phyloP scores from a whole-genome alignment of 805 yeast species.

The Kregervanrija delftensis region DNA sequence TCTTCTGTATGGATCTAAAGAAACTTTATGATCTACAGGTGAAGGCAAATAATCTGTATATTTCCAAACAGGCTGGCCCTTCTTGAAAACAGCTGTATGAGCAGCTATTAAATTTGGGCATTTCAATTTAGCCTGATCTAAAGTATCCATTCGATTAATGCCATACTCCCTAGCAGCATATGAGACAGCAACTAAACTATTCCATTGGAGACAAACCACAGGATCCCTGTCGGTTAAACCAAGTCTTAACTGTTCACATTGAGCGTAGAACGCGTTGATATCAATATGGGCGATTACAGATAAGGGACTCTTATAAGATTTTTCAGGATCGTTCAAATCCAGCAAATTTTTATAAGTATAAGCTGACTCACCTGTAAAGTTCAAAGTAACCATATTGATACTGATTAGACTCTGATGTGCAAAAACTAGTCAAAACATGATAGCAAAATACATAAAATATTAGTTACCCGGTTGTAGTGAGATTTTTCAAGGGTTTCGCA shows the following conservation, averaged over 20 bases:
- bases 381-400: conserved; percentile 1
- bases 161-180: conserved; percentile 87
- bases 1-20: conserved; percentile 84
- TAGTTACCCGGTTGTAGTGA: too few relatives aligned
- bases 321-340: conserved; percentile 37
- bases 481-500: too few relatives aligned
- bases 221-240: conserved; percentile 65
- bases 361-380: conserved; percentile 27
- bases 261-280: conserved; percentile 93
- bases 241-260: conserved; percentile 76
- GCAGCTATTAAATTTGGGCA: conserved; percentile 75
- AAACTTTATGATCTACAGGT: conserved; percentile 68
- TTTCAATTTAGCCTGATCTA: conserved; percentile 60
- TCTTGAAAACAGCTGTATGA: conserved; percentile 90
- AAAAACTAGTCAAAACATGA: too few relatives aligned
- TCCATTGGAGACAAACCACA: conserved; percentile 93
- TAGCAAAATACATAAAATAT: too few relatives aligned
- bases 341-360: conserved; percentile 44
- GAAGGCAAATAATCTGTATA: conserved; percentile 56
- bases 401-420: too few relatives aligned
- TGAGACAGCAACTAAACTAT: conserved; percentile 78
- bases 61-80: conserved; percentile 81
- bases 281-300: conserved; percentile 83
- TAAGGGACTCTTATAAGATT: conserved; percentile 58
- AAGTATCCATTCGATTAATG: conserved; percentile 66